Conservation (phyloP, 2,329 filamentous ascomycete genomes). For the Neocucurbitaria cava region DNA sequence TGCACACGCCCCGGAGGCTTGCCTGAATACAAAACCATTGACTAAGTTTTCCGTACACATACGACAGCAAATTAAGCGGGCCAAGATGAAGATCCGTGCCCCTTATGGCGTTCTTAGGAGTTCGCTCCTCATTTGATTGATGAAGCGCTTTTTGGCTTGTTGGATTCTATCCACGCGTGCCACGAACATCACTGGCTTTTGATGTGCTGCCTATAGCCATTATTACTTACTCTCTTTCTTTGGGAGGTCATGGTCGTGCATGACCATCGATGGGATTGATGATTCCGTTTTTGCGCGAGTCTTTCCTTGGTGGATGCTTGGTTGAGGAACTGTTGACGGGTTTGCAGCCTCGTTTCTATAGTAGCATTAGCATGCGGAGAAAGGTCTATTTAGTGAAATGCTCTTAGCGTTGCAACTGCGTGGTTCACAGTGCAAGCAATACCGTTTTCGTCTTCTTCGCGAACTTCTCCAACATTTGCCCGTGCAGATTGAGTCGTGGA, state of each 20-base stretch:
- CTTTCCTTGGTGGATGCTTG: no score
- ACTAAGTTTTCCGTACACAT: not conserved
- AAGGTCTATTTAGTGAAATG: no score
- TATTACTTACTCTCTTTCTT: not conserved
- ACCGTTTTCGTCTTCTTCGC: no score
- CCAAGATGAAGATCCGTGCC: not conserved
- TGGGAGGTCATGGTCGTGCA: not conserved
- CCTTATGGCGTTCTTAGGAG: not conserved
- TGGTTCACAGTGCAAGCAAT: no score
- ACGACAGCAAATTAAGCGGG: not conserved
- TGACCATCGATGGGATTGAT: not conserved
- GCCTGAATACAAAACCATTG: not conserved
- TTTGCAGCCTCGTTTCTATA: no score
- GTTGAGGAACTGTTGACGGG: no score
- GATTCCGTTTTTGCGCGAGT: not conserved
- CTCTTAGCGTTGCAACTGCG: no score
- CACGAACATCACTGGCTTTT: not conserved
- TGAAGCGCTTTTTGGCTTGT: not conserved
- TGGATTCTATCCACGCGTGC: not conserved
- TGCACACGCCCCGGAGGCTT: not conserved
- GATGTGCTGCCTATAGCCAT: not conserved
- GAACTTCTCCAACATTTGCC: no score
- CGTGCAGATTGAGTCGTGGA: no score
- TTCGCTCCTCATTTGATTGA: not conserved
- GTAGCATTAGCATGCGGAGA: no score